Evolutionary conservation across 176 grass and related monocot genomes (phyloP).

Genomic region (Alloteropsis semialata): DNA sequence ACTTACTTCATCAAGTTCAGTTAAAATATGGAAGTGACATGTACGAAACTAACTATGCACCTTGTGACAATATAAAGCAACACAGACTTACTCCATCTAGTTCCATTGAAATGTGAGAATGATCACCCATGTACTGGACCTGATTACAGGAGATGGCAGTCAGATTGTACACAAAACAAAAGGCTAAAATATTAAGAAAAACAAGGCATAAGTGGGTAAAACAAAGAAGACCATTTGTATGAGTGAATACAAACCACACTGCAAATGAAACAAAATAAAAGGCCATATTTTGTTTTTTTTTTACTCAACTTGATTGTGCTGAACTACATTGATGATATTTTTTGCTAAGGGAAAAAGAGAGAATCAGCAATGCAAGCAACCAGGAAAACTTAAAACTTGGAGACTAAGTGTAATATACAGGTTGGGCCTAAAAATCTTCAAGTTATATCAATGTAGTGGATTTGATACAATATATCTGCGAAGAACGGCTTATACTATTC

Average conservation of each 20-base stretch:
- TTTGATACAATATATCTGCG: not conserved
- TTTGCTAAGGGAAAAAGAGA: not conserved
- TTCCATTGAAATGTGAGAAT: constrained; percentile 89
- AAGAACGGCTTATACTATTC: not conserved
- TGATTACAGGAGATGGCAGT: constrained; percentile 47
- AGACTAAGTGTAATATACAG: constrained; percentile 6
- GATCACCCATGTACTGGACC: constrained; percentile 90
- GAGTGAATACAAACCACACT: not conserved
- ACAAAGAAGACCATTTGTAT: not conserved
- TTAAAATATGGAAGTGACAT: constrained; percentile 60
- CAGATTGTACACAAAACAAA: constrained; percentile 8
- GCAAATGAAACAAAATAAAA: not conserved
- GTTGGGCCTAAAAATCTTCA: not conserved
- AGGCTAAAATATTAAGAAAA: constrained; percentile 10
- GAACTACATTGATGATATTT: not conserved
- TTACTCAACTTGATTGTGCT: constrained; percentile 2
- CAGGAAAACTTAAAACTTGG: not conserved
- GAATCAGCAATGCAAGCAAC: not conserved
- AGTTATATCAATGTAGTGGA: not conserved
- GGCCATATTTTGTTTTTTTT: not conserved
- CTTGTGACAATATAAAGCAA: constrained; percentile 14
- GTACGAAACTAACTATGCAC: constrained; percentile 10
- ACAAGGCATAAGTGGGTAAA: not conserved
- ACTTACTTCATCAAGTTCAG: constrained; percentile 75
- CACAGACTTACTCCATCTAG: constrained; percentile 83